Conservation (phyloP, 1,139 yeast genomes). For the Geotrichum aggregatum region DNA sequence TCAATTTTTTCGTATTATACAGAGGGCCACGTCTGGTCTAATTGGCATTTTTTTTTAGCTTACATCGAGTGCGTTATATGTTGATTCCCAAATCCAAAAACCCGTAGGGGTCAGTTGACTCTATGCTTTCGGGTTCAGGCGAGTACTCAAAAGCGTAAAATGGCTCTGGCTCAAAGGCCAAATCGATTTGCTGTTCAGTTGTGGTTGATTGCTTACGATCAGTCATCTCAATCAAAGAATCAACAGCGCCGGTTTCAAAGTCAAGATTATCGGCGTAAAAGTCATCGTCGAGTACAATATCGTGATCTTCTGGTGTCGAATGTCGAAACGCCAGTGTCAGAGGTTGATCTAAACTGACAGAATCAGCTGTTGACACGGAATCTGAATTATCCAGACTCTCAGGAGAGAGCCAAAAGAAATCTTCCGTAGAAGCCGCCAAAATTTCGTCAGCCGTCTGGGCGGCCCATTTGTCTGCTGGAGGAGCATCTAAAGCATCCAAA, state of each 20-base stretch:
- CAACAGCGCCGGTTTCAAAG: not conserved
- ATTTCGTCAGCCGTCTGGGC: constrained; percentile 17
- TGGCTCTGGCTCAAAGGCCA: constrained; percentile 6
- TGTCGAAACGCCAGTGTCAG: not conserved
- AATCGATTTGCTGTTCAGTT: not conserved
- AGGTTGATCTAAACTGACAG: not conserved
- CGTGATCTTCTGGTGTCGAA: constrained; percentile 8
- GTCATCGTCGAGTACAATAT: no score
- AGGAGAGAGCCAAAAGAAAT: constrained; percentile 18
- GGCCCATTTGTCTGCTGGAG: constrained; percentile 16
- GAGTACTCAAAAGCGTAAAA: constrained; percentile 18
- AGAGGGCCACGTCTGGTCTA: no score
- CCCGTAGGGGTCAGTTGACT: constrained; percentile 13
- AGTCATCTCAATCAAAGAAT: not conserved
- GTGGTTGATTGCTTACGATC: not conserved
- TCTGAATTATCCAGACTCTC: not conserved
- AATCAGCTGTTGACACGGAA: not conserved
- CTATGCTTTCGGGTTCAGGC: constrained; percentile 4
- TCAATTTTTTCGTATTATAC: no score
- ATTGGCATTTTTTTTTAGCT: no score
- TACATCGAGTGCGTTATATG: no score
- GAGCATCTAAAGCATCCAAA: constrained; percentile 4
- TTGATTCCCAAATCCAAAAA: constrained; percentile 17
- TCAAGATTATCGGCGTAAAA: not conserved
- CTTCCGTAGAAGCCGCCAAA: constrained; percentile 17